These are phyloP conservation scores for Spathaspora gorwiae DNA, from an alignment of 805 yeast genomes.

Conservation along the genomic window DNA sequence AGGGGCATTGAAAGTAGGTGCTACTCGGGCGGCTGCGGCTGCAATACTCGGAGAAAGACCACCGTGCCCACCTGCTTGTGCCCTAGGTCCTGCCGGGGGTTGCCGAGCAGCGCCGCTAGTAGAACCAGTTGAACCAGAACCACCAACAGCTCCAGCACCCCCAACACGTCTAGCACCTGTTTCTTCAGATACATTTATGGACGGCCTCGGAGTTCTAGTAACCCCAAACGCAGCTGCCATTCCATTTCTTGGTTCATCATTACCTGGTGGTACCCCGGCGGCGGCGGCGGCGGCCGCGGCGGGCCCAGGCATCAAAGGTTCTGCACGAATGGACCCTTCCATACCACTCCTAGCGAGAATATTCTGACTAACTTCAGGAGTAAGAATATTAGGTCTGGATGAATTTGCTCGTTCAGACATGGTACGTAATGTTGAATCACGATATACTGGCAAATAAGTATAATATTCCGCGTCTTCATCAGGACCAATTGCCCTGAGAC, in stretches of 20 bases:
- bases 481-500: slow-evolving; percentile 17
- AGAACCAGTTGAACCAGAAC: not conserved
- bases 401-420: slow-evolving; percentile 27
- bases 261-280: slow-evolving; percentile 10
- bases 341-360: slow-evolving; percentile 24
- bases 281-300: slow-evolving; percentile 9
- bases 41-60: too few relatives aligned
- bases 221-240: not conserved
- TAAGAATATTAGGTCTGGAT: slow-evolving; percentile 31
- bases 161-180: too few relatives aligned
- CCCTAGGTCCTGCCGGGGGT: not conserved
- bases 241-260: slow-evolving; percentile 5
- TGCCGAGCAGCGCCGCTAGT: not conserved
- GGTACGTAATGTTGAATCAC: slow-evolving; percentile 19
- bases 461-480: slow-evolving; percentile 24
- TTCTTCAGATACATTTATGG: too few relatives aligned
- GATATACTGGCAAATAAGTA: slow-evolving; percentile 21
- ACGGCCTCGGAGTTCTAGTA: too few relatives aligned
- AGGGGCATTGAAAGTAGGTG: not conserved
- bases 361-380: slow-evolving; percentile 35
- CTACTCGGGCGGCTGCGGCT: not conserved
- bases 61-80: too few relatives aligned
- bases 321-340: slow-evolving; percentile 12
- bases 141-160: not conserved
- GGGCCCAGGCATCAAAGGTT: not conserved